Evolutionary conservation across 1,284 basidiomycete species (phyloP), one percentile per base, ranked within the genome.

Genomic region (Moesziomyces parantarcticus): DNA sequence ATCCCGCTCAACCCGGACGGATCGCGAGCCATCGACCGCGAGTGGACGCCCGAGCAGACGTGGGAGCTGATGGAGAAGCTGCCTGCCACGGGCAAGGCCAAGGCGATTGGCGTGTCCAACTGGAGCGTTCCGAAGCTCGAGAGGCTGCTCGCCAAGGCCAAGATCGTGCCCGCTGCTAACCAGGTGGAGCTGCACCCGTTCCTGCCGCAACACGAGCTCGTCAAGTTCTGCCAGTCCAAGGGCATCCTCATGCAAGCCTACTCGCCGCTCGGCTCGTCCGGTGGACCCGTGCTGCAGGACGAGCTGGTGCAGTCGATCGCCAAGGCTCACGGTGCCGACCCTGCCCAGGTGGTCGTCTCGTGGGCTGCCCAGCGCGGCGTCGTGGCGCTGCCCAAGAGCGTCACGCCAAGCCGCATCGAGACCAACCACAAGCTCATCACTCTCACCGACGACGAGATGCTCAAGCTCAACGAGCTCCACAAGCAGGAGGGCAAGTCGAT

Each of bases 31-130:
- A 63, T 67, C 49, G 76, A 84, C 92, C 92, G 36, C 87, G 86
- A 87, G 45, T 91, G 91, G 88, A 86, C 89, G 43, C 81, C 92
- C 67, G 85, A 84, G 56, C 87, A 92, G 59, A 93, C 92, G 6
- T 94, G 93, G 92, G 88, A 87, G 71, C 89, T 91, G 82, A 91
- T 94, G 89, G 92, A 94, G 84, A 88, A 86, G 14, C 69, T 93
- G 43, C 84, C 89, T 65, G 88, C 88, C 81, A 90, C 91, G 34
- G 80, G 79, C 41, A 92, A 93, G 84, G 87, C 91, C 49, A 89
- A 88, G 83, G 92, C 93, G 50, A 94, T 94, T 69, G 93, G 93
- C 86, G 79, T 84, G 3, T 76, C 79, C 43, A 72, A 83, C 59
- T 77, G 54, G 74, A 79, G 73, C 48, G 64, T 68, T 26, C 52